Evolutionary conservation across 2,329 filamentous ascomycete genomes (phyloP).

Genomic region (Calonectria ilicicola): DNA sequence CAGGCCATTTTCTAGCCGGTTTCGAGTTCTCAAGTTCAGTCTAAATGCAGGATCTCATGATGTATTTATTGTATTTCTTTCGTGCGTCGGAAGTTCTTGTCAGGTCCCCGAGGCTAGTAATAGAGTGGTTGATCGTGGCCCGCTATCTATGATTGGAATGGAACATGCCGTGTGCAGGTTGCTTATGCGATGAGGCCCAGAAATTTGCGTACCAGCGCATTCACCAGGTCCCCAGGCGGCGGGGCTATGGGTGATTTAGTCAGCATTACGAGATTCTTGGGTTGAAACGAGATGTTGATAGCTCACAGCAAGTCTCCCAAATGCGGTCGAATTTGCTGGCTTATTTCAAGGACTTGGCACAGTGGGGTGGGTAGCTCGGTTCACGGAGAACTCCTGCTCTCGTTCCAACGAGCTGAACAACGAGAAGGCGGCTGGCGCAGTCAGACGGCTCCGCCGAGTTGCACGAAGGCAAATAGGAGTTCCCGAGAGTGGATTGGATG

Average conservation of each 20-base stretch:
- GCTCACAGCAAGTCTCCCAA: neutral
- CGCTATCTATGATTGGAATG: too few species aligned
- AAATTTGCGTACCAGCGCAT: neutral
- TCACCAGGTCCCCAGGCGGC: too few species aligned
- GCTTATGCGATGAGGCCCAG: neutral
- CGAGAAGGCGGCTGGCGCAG: neutral
- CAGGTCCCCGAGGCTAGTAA: too few species aligned
- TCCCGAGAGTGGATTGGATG: neutral
- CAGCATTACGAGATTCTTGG: neutral
- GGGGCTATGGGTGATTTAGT: too few species aligned
- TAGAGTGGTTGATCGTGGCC: too few species aligned
- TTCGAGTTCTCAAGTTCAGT: too few species aligned
- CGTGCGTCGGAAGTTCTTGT: too few species aligned
- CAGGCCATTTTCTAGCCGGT: too few species aligned
- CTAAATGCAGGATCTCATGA: too few species aligned
- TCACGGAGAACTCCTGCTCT: neutral
- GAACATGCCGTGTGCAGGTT: too few species aligned
- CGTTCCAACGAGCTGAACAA: neutral
- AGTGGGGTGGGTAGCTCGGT: neutral
- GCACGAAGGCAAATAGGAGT: neutral
- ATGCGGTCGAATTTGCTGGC: neutral
- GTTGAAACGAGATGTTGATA: neutral
- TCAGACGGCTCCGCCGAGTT: neutral
- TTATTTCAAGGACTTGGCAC: neutral
- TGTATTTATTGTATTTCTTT: too few species aligned